Evolutionary conservation across 1,284 basidiomycete genomes (phyloP).

Genomic region (Phenoliferia sp.): DNA sequence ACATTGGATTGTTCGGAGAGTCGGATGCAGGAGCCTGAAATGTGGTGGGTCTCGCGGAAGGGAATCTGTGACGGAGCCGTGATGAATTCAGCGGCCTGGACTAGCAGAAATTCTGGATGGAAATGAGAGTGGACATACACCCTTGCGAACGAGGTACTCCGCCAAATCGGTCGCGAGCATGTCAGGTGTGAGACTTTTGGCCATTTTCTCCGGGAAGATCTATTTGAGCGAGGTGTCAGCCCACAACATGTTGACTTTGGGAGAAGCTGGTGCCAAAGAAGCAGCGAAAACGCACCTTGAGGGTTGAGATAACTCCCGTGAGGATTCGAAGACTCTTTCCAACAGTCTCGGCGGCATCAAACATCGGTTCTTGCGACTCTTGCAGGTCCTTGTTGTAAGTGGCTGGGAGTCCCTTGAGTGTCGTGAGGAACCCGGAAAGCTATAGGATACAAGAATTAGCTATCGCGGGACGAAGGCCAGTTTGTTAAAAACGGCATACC

Average conservation of each 20-base stretch:
- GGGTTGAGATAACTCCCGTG: slow-evolving; percentile 86
- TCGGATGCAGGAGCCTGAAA: slow-evolving; percentile 92
- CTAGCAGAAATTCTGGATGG: background rate
- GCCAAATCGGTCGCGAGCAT: slow-evolving; percentile 95
- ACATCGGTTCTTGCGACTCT: slow-evolving; percentile 97
- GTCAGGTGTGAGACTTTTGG: slow-evolving; percentile 84
- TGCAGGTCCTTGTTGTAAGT: slow-evolving; percentile 99
- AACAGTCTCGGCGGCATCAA: slow-evolving; percentile 87
- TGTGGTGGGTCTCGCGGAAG: slow-evolving; percentile 97
- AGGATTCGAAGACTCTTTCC: slow-evolving; percentile 87
- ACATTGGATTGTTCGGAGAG: slow-evolving; percentile 79
- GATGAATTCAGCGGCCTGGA: background rate
- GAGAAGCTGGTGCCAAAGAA: background rate
- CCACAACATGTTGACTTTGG: background rate
- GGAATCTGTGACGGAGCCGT: slow-evolving; percentile 60
- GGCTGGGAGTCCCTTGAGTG: slow-evolving; percentile 91
- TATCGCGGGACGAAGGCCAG: too few relatives aligned
- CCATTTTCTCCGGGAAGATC: slow-evolving; percentile 88
- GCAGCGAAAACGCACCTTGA: slow-evolving; percentile 56
- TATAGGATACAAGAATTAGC: slow-evolving; percentile 38
- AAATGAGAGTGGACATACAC: slow-evolving; percentile 55
- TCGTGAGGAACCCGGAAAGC: slow-evolving; percentile 99
- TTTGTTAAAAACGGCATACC: slow-evolving; percentile 51
- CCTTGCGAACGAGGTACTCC: slow-evolving; percentile 96
- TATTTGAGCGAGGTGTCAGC: slow-evolving; percentile 42